These are phyloP conservation scores for Acacia melanoxylon DNA, from an alignment of 306 rosid species.

Conservation along the genomic window DNA sequence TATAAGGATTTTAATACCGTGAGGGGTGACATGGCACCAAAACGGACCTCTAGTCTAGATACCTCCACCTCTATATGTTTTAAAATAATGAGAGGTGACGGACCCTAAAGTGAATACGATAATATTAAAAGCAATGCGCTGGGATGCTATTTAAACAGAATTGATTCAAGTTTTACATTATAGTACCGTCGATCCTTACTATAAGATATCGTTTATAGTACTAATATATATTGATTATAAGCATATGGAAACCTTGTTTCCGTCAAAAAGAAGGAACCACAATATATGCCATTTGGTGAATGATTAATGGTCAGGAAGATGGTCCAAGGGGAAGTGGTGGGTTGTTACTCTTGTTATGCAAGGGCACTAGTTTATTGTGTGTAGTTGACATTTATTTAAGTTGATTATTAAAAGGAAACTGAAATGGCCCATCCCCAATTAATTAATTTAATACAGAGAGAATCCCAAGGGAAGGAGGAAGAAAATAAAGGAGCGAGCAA, in stretches of 20 bases:
- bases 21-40: too few species aligned
- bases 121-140: too few species aligned
- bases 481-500: background rate
- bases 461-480: background rate
- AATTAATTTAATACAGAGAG: background rate
- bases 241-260: background rate
- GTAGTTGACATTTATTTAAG: background rate
- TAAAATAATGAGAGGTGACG: too few species aligned
- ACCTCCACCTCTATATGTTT: too few species aligned
- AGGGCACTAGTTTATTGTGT: background rate
- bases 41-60: too few species aligned
- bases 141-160: too few species aligned
- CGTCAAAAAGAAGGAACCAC: background rate
- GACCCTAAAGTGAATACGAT: fast-evolving
- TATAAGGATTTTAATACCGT: too few species aligned
- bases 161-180: background rate
- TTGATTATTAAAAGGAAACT: background rate
- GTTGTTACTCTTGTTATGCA: background rate
- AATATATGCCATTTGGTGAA: background rate
- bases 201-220: too few species aligned
- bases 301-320: slow-evolving; percentile 2
- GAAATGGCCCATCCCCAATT: background rate
- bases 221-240: background rate
- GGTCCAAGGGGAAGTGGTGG: background rate
- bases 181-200: too few species aligned